Evolutionary conservation across 169 alveolate genomes (phyloP).

Genomic region (Cryptosporidium bovis): DNA sequence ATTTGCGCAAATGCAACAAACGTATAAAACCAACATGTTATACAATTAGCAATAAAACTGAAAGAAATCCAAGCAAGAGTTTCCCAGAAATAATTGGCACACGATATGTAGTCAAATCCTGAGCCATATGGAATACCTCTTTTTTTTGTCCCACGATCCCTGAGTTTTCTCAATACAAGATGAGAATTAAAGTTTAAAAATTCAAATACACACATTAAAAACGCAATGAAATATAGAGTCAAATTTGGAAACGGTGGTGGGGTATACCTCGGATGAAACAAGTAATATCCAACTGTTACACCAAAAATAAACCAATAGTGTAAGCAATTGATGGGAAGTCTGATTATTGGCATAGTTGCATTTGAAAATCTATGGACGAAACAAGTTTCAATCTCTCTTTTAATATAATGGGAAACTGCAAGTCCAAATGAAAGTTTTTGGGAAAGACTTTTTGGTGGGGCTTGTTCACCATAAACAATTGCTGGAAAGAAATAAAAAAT

Average conservation of each 20-base stretch:
- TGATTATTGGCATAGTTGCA: slow-evolving; percentile 96
- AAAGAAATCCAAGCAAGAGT: slow-evolving; percentile 93
- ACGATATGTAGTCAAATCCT: slow-evolving; percentile 95
- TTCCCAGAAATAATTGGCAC: slow-evolving; percentile 99
- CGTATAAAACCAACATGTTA: slow-evolving; percentile 83
- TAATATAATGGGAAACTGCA: slow-evolving; percentile 92
- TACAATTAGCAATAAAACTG: slow-evolving; percentile 85
- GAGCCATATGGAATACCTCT: slow-evolving; percentile 95
- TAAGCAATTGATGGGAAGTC: slow-evolving; percentile 93
- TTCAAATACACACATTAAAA: slow-evolving; percentile 86
- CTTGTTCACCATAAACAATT: slow-evolving; percentile 80
- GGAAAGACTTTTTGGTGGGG: slow-evolving; percentile 76
- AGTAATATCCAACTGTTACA: slow-evolving; percentile 89
- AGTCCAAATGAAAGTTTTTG: slow-evolving; percentile 86
- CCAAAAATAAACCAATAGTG: slow-evolving; percentile 97
- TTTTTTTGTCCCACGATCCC: slow-evolving; percentile 92
- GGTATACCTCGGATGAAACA: slow-evolving; percentile 94
- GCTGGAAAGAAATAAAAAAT: slow-evolving; percentile 89
- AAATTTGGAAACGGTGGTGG: slow-evolving; percentile 78
- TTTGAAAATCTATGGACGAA: slow-evolving; percentile 96
- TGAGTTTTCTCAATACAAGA: slow-evolving; percentile 90
- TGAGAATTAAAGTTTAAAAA: slow-evolving; percentile 94
- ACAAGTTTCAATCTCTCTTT: slow-evolving; percentile 96
- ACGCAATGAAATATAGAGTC: slow-evolving; percentile 77
- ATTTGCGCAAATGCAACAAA: slow-evolving; percentile 86